Percentiles rank a stretch among this genome's conserved stretches.
phyloP scores from a whole-genome alignment of 306 rosid genomes.

The Neltuma alba region DNA sequence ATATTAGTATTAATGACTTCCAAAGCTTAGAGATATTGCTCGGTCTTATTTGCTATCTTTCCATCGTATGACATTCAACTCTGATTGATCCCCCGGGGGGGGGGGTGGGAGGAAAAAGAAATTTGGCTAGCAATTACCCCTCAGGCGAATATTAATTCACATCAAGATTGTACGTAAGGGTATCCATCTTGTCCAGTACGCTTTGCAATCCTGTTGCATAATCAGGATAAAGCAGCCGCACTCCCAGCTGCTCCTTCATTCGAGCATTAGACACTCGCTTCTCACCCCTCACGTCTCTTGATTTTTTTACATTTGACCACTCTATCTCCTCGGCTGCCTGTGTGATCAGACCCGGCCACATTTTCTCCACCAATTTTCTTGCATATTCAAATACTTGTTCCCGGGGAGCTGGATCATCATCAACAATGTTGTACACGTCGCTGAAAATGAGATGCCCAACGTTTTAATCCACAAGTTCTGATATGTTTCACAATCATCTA shows the following conservation, averaged over 20 bases:
- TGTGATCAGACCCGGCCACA: conserved; percentile 67
- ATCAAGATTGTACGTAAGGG: conserved; percentile 29
- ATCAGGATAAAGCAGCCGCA: conserved; percentile 67
- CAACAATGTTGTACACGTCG: conserved; percentile 72
- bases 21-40: not conserved
- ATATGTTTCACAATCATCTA: not conserved
- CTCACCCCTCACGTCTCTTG: conserved; percentile 44
- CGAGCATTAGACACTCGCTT: conserved; percentile 72
- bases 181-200: conserved; percentile 62
- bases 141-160: not conserved
- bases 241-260: conserved; percentile 74
- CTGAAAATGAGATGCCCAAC: conserved; percentile 43
- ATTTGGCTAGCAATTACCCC: not conserved
- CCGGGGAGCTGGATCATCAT: conserved; percentile 82
- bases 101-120: not conserved
- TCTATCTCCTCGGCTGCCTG: conserved; percentile 23
- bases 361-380: conserved; percentile 62
- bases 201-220: conserved; percentile 69
- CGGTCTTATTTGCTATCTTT: not conserved
- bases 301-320: conserved; percentile 1
- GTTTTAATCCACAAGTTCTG: conserved; percentile 5
- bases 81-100: too few relatives aligned
- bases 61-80: too few relatives aligned
- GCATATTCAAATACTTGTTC: conserved; percentile 85
- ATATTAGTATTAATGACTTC: not conserved